Conservation (phyloP, 495 filamentous ascomycete species). For the Copromyces sp. region DNA sequence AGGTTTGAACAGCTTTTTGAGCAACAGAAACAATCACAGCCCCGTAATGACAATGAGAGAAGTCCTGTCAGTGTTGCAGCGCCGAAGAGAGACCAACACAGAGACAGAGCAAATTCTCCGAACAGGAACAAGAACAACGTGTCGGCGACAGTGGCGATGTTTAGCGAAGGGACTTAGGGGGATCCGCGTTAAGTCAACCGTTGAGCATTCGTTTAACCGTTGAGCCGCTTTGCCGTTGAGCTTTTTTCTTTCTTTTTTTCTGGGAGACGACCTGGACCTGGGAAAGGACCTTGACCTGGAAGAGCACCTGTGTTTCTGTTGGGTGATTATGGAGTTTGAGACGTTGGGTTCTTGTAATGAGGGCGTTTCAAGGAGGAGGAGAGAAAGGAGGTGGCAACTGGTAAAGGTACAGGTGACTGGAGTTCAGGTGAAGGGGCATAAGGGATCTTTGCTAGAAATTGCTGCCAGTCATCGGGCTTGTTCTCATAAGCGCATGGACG, state of each 20-base stretch:
- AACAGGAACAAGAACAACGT: not conserved
- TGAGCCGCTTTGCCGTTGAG: not conserved
- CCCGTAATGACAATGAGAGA: not conserved
- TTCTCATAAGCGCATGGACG: not conserved
- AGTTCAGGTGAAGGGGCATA: not conserved
- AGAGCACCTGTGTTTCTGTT: not conserved
- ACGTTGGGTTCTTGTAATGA: not conserved
- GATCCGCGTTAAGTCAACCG: not conserved
- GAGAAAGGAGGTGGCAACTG: not conserved
- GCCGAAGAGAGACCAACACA: not conserved
- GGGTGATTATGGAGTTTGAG: not conserved
- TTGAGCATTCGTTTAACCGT: not conserved
- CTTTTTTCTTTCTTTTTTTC: not conserved
- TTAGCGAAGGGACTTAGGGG: not conserved
- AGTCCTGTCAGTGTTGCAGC: not conserved
- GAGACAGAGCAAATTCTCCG: not conserved
- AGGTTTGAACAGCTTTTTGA: not conserved
- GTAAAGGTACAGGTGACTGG: not conserved
- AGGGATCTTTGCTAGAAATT: not conserved
- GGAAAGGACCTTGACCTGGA: not conserved
- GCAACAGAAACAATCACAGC: not conserved
- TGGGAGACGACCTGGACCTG: not conserved
- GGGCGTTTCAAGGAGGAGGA: not conserved
- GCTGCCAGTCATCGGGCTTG: not conserved
- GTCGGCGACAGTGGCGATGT: not conserved